Percentiles rank a stretch among this genome's conserved stretches.
These are phyloP conservation scores for Suhomyces canberraensis DNA, from an alignment of 805 yeast species.

Conservation along the genomic window DNA sequence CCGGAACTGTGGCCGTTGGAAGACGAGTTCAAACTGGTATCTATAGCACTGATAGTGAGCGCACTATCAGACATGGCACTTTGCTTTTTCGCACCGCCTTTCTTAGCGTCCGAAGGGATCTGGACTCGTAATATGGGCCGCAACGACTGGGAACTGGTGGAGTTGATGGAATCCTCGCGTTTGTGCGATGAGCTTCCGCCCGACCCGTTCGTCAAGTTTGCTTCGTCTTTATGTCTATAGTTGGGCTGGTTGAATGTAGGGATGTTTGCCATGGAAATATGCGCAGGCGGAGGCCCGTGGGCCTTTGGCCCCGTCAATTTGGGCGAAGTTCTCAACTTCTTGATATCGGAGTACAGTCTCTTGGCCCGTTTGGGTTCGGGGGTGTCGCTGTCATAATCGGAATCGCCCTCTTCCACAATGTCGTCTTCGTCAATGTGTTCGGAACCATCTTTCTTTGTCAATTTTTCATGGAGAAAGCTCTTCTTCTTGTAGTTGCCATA, in stretches of 20 bases:
- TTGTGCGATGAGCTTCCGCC: conserved; percentile 7
- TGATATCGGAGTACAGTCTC: conserved; percentile 10
- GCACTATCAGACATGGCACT: conserved; percentile 38
- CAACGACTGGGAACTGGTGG: conserved; percentile 17
- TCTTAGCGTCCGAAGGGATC: conserved; percentile 52
- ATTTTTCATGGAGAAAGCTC: conserved; percentile 18
- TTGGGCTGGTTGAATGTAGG: conserved; percentile 15
- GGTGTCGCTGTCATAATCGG: conserved; percentile 33
- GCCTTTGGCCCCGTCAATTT: conserved; percentile 4
- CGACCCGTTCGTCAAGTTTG: not conserved
- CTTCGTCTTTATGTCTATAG: conserved; percentile 5
- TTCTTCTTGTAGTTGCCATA: conserved; percentile 58
- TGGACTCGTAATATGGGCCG: conserved; percentile 64
- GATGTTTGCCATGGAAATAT: conserved; percentile 9
- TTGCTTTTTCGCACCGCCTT: conserved; percentile 10
- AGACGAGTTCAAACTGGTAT: conserved; percentile 15
- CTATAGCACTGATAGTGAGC: conserved; percentile 44
- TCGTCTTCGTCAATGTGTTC: conserved; percentile 16
- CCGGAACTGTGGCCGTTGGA: not conserved
- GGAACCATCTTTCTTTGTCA: conserved; percentile 9
- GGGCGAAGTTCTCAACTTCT: conserved; percentile 3
- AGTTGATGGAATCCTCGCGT: conserved; percentile 12
- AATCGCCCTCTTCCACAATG: conserved; percentile 25
- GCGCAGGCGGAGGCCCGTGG: conserved; percentile 8
- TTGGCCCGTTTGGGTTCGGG: conserved; percentile 35